Base-by-base conservation (phyloP, 768 basidiomycete genomes). In the Coprinopsis cinerea region DNA sequence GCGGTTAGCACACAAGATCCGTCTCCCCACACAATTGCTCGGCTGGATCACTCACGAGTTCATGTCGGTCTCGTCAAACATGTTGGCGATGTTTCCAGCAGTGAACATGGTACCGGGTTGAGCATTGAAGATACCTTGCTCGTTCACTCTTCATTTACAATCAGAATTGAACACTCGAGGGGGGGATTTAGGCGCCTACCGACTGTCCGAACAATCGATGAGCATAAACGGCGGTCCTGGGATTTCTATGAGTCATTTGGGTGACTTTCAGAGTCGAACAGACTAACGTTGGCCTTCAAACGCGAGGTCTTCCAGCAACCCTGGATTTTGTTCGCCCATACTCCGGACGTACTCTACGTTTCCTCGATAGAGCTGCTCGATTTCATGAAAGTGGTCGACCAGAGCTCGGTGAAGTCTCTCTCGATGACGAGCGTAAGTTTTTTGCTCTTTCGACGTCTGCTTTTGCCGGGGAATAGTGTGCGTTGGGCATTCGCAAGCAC, bases 211-310 rank as follows among this genome's bases (percentile, higher is more conserved):
- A 41, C 66, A 67, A 47, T 64, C 63, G 14, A 67, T 56, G 14
- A 66, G 43, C 66, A 67, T 63, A 39, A 65, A 64, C 5, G 66
- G 64, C 1, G 66, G 66, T 40, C 56, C 64, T 66, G 18, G 26
- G 25, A 24, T 26, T 6, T 20, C 13, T 18, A n/a, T 27, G n/a
- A 27, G 18, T 22, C 23, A 23, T 22, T 24, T 10, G 22, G 41
- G 30, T n/a, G 35, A 30, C 24, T 10, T 4, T 13, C 24, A 48
- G 20, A 45, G 14, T 13, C 36, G 20, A 15, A 27, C 11, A 35
- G 30, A 55, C 53, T 13, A 22, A 55, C 53, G 51, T 36, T 57
- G 56, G n/a, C 56, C 56, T 41, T 54, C 47, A 24, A 36, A 51
- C 24, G 56, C 53, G 11, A 53, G 48, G 22, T 53, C 56, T 41